These are phyloP conservation scores for Phaeotremella skinneri DNA, from an alignment of 768 basidiomycete species.

Conservation along the genomic window DNA sequence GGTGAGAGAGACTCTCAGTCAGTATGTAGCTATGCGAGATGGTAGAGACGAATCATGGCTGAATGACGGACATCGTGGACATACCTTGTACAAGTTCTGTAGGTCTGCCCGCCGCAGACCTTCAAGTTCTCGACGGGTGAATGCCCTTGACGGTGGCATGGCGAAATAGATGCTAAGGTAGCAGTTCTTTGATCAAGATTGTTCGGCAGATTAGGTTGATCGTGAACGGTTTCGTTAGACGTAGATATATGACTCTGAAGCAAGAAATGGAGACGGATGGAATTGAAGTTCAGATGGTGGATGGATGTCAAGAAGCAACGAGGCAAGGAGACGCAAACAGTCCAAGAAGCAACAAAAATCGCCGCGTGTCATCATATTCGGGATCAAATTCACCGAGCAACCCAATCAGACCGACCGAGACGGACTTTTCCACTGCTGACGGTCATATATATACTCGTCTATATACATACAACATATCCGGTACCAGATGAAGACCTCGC, in stretches of 20 bases:
- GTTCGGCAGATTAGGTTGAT: no score
- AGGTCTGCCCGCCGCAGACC: constrained; percentile 33
- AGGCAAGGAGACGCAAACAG: background rate
- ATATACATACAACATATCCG: background rate
- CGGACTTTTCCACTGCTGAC: no score
- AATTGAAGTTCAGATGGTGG: no score
- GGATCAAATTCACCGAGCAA: no score
- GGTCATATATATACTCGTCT: no score
- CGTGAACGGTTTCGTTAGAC: no score
- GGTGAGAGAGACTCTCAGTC: background rate
- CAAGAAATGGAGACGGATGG: no score
- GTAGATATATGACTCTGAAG: no score
- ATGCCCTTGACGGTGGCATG: constrained; percentile 25
- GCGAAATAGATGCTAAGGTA: no score
- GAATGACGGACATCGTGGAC: constrained; percentile 1
- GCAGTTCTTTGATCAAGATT: no score
- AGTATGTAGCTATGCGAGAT: background rate
- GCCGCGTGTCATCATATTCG: background rate
- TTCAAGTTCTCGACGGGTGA: constrained; percentile 35
- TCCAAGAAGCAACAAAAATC: background rate
- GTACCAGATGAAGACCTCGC: background rate
- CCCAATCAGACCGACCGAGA: no score
- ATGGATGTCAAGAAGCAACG: background rate
- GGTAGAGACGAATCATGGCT: background rate
- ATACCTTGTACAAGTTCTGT: constrained; percentile 42